Evolutionary conservation across 2,329 filamentous ascomycete species (phyloP), one percentile per base, ranked within the genome.

Genomic region (Colletotrichum sp.): DNA sequence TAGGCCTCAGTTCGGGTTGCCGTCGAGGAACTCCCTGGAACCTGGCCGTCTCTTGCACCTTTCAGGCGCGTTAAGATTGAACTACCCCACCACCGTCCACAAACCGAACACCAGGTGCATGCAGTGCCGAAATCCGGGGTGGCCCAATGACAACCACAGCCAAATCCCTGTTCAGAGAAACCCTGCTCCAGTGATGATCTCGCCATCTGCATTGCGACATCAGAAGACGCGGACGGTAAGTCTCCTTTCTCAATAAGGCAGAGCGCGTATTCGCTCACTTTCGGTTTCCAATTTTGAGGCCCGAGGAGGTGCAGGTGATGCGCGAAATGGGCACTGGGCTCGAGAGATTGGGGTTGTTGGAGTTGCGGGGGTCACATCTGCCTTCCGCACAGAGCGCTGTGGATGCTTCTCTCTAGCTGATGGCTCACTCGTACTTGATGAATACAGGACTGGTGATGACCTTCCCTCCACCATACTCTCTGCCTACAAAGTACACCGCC

Each of bases 401-500:
- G n/a, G n/a, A 48, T 48, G 43, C 43, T 48, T 22, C 18, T 22
- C 13, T 0, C 43, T 22, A 48, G 43, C 43, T 48, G 4, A 48
- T 22, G n/a, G n/a, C 43, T 43, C 22, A 67, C 1, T 67, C 32
- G 28, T 62, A 73, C 30, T 58, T 60, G 34, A 64, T 34, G 25
- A 76, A 76, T 7, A 73, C 30, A 6, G 74, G 69, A 55, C 74
- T 76, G 4, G 74, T 69, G 16, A 76, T 69, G 13, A 76, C 74
- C 32, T 76, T 69, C 9, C 69, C 74, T 12, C 74, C 74, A 4
- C 27, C 43, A 34, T 73, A 34, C n/a, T 73, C 70, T 18, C 74
- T 67, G 12, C 39, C 70, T 3, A 76, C 74, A 30, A 76, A 73
- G 39, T 76, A 73, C 8, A 76, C 70, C 7, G 56, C 68, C 8